Percentiles rank a stretch among this genome's conserved stretches.
phyloP scores from a whole-genome alignment of 306 rosid genomes.

The Geum urbanum region DNA sequence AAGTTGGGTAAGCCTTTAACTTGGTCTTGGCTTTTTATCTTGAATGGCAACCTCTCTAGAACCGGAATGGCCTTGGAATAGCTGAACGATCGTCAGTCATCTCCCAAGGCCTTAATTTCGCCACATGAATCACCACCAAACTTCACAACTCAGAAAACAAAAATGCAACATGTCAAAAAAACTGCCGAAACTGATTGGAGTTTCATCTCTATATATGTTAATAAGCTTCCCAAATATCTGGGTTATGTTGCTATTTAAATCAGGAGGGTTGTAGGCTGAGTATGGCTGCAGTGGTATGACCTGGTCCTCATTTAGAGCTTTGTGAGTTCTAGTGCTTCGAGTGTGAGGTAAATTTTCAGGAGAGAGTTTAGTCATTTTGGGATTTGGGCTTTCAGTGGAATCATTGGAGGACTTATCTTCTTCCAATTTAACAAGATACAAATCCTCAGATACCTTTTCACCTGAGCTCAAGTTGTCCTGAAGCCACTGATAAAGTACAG shows the following conservation, averaged over 20 bases:
- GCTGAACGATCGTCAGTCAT: constrained; percentile 91
- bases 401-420: constrained; percentile 24
- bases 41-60: constrained; percentile 78
- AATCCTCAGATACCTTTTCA: constrained; percentile 60
- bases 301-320: constrained; percentile 36
- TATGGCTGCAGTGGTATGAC: constrained; percentile 34
- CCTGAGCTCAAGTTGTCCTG: constrained; percentile 82
- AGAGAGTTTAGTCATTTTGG: constrained; percentile 46
- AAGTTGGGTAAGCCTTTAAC: constrained; percentile 60
- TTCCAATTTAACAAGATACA: constrained; percentile 44
- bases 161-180: constrained; percentile 10
- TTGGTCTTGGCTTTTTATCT: constrained; percentile 67
- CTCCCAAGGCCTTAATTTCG: constrained; percentile 68
- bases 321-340: constrained; percentile 25
- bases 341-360: constrained; percentile 20
- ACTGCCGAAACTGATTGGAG: background rate
- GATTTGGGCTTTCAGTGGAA: constrained; percentile 27
- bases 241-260: constrained; percentile 67
- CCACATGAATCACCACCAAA: constrained; percentile 23
- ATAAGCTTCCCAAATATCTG: constrained; percentile 82
- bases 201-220: constrained; percentile 79
- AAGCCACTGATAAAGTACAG: constrained; percentile 69
- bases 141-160: constrained; percentile 1
- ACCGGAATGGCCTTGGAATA: constrained; percentile 79
- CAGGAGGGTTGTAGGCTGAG: constrained; percentile 70